Base-by-base conservation (phyloP, 768 basidiomycete species). In the Termitomyces sp. region DNA sequence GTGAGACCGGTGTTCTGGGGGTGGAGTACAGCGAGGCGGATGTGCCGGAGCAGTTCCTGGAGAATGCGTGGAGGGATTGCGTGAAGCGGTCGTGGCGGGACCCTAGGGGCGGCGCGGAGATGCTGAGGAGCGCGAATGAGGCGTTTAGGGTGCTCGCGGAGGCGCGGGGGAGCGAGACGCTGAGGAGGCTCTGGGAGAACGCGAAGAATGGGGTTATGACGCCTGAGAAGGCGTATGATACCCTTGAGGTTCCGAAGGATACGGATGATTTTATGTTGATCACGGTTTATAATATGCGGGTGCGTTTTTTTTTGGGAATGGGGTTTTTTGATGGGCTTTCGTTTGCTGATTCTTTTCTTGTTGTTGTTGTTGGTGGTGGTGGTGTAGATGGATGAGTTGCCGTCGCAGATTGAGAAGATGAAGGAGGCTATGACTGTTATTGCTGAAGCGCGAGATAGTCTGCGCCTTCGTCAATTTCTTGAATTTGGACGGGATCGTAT, bases 201-300 rank as follows among this genome's bases (percentile, higher is more conserved):
- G 79, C 77, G 61, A 80, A 83, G 65, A 79, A 78, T 46, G 76
- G 66, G 44, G 65, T 69, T 68, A 88, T 94, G 82, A 85, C 81
- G 32, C 84, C 86, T 7, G 81, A 83, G 52, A 78, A 79, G 61
- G 92, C 92, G 38, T 92, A 89, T 67, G 73, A 79, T 54, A 83
- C 85, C 20, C 74, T 94, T 40, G 90, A 88, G 62, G 77, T 88
- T 26, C 84, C 87, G 13, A 72, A 74, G 55, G 87, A 86, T 24
- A 79, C 85, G 13, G 89, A 90, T 45, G 92, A 94, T 48, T 71
- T 76, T 18, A 88, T 91, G 82, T 67, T 94, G 38, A 76, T 90
- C 60, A 87, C 84, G 6, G 79, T 92, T 10, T 92, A 79, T 67
- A 68, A 74, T 46, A 79, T 94, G 79, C 73, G 91, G 74, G 91